phyloP scores from a whole-genome alignment of 1,284 basidiomycete species.

The Cerrena zonata region DNA sequence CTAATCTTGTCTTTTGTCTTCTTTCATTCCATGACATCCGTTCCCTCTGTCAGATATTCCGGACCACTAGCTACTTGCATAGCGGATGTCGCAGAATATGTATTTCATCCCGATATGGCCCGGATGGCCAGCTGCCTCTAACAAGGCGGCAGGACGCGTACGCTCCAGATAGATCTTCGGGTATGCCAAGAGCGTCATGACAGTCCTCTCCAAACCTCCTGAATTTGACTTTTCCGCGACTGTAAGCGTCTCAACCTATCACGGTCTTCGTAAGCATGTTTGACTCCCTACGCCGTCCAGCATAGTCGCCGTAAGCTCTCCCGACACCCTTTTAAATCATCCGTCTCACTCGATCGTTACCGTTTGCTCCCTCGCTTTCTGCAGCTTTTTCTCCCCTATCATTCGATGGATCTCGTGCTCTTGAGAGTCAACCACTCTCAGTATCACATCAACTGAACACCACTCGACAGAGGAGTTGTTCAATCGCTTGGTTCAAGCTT shows the following conservation, averaged over 20 bases:
- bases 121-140: no score
- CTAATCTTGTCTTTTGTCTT: no score
- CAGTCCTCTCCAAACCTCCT: not conserved
- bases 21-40: no score
- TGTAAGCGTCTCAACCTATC: not conserved
- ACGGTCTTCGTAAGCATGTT: not conserved
- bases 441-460: not conserved
- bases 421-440: not conserved
- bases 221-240: not conserved
- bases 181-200: not conserved
- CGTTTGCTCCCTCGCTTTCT: not conserved
- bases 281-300: no score
- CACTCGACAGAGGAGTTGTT: no score
- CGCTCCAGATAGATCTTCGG: not conserved
- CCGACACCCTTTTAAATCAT: not conserved
- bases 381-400: no score
- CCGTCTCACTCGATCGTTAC: not conserved
- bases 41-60: no score
- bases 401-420: not conserved
- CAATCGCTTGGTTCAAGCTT: no score
- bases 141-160: not conserved
- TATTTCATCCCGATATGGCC: no score
- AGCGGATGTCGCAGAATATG: no score
- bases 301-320: not conserved
- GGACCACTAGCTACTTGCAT: no score